Conservation (phyloP, 108 stramenopile species). For the Epithemia pelagica region DNA sequence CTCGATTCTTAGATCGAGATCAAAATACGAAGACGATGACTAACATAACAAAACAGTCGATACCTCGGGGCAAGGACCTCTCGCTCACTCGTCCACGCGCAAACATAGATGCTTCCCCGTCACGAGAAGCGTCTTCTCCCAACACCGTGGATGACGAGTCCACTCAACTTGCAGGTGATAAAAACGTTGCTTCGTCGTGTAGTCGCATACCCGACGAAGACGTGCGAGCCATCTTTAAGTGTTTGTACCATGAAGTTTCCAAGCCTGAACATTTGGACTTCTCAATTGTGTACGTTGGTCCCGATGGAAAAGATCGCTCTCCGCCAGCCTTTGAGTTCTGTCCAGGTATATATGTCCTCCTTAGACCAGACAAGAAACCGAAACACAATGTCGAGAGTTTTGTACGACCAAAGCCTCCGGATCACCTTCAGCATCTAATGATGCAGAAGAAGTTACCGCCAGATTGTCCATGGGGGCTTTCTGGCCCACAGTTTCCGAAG, state of each 20-base stretch:
- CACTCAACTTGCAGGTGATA: too few species aligned
- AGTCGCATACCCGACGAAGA: conserved; percentile 50
- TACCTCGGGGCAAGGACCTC: too few species aligned
- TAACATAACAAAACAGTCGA: too few species aligned
- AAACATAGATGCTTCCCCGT: neutral
- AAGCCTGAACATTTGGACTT: conserved; percentile 53
- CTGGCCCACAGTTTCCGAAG: conserved; percentile 62
- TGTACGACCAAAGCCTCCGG: conserved; percentile 26
- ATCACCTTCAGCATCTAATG: conserved; percentile 31
- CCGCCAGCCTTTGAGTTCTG: conserved; percentile 64
- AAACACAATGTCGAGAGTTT: conserved; percentile 3
- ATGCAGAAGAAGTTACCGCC: conserved; percentile 24
- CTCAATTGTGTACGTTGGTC: conserved; percentile 49
- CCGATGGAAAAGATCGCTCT: conserved; percentile 49
- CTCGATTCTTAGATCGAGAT: too few species aligned
- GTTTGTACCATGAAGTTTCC: conserved; percentile 32
- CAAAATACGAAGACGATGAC: too few species aligned
- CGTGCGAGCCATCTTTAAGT: conserved; percentile 59
- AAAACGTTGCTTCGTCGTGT: conserved; percentile 19
- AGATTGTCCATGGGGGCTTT: conserved; percentile 52
- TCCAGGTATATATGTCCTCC: conserved; percentile 72
- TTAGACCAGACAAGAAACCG: conserved; percentile 39
- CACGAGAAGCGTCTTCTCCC: neutral
- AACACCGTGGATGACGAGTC: neutral
- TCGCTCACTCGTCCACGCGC: neutral